phyloP scores from a whole-genome alignment of 352 stramenopile genomes.

The Globisporangium spiculum region DNA sequence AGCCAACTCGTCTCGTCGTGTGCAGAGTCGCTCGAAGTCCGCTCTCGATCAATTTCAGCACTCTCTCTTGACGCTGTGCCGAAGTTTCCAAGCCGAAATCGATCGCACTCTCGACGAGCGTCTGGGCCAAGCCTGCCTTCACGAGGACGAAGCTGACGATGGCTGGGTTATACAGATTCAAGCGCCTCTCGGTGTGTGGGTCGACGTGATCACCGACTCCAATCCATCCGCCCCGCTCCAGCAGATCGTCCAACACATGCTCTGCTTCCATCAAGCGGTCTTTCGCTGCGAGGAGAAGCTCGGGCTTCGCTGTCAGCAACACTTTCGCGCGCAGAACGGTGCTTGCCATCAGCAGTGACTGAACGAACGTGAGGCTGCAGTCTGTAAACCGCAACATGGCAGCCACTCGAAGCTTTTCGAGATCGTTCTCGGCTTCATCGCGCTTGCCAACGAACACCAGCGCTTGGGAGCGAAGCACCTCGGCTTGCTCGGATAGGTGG shows the following conservation, averaged over 20 bases:
- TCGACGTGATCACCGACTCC: slow-evolving; percentile 23
- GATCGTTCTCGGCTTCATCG: slow-evolving; percentile 22
- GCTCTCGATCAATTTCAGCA: slow-evolving; percentile 30
- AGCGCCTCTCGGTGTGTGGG: slow-evolving; percentile 20
- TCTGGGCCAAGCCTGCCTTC: slow-evolving; percentile 46
- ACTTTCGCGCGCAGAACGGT: slow-evolving; percentile 35
- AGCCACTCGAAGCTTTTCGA: slow-evolving; percentile 27
- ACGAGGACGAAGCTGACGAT: slow-evolving; percentile 51
- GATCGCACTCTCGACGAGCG: slow-evolving; percentile 41
- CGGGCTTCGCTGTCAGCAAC: slow-evolving; percentile 15
- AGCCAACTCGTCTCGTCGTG: slow-evolving; percentile 34
- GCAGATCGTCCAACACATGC: slow-evolving; percentile 34
- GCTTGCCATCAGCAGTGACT: slow-evolving; percentile 34
- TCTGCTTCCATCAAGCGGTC: slow-evolving; percentile 38
- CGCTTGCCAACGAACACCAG: slow-evolving; percentile 36
- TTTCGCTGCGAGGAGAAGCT: slow-evolving; percentile 16
- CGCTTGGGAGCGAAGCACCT: slow-evolving; percentile 38
- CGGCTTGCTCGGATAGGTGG: slow-evolving; percentile 38
- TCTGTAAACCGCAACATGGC: slow-evolving; percentile 22
- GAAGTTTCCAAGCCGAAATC: slow-evolving; percentile 21
- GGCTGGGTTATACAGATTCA: slow-evolving; percentile 54
- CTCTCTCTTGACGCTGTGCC: slow-evolving; percentile 17
- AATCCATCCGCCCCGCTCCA: slow-evolving; percentile 63
- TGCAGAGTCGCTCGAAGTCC: slow-evolving; percentile 43
- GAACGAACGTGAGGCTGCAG: slow-evolving; percentile 34